phyloP scores from a whole-genome alignment of 257 asterid species.

The Lycium barbarum region DNA sequence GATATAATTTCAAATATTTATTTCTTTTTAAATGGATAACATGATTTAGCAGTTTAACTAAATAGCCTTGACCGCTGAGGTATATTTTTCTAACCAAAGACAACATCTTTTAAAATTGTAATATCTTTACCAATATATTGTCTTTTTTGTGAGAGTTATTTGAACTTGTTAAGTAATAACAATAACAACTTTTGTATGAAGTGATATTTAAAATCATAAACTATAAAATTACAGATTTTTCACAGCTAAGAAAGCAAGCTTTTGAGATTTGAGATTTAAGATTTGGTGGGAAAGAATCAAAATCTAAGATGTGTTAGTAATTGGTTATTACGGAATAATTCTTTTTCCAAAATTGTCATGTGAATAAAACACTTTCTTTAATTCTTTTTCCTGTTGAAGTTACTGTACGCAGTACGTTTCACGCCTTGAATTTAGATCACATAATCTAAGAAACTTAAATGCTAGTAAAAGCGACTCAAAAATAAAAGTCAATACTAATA shows the following conservation, averaged over 20 bases:
- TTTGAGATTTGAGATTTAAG: not conserved
- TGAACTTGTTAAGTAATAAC: not conserved
- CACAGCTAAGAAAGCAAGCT: not conserved
- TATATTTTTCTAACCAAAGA: too few species aligned
- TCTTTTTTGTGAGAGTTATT: not conserved
- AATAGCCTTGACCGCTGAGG: too few species aligned
- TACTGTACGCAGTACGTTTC: not conserved
- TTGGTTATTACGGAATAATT: not conserved
- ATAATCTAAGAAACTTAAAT: not conserved
- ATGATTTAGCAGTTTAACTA: too few species aligned
- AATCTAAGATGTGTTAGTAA: not conserved
- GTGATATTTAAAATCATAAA: not conserved
- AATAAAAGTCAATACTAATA: not conserved
- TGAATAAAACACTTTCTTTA: not conserved
- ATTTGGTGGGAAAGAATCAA: constrained; percentile 1
- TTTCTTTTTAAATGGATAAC: too few species aligned
- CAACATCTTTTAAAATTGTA: not conserved
- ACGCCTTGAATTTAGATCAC: not conserved
- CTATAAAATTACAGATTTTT: not conserved
- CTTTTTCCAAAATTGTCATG: not conserved
- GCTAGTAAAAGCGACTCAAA: not conserved
- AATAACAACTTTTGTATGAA: not conserved
- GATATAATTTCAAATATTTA: too few species aligned
- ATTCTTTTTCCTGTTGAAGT: not conserved
- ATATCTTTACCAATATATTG: not conserved